A percentile compares a stretch with the other conserved stretches of the same genome.
These are phyloP conservation scores for Cucumis melo DNA, from an alignment of 306 rosid genomes.

Conservation along the genomic window DNA sequence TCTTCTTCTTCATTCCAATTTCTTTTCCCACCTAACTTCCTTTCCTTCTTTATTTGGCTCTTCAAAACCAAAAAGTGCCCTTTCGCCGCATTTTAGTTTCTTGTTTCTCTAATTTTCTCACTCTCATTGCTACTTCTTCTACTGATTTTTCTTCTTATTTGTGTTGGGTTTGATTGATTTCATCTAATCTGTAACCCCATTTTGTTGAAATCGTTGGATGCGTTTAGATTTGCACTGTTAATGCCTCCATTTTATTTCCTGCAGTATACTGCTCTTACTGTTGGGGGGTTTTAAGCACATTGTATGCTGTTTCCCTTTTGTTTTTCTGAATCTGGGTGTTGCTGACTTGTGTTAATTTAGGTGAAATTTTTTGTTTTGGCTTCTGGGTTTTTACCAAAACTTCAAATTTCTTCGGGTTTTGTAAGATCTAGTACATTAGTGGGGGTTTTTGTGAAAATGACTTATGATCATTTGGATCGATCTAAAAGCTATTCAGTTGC, in stretches of 20 bases:
- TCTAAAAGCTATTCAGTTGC: conserved; percentile 11
- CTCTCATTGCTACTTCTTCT: background rate
- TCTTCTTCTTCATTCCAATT: background rate
- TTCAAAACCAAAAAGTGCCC: background rate
- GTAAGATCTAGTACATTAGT: conserved; percentile 3
- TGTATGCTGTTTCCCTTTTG: background rate
- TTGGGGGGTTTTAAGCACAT: no score
- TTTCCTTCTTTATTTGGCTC: background rate
- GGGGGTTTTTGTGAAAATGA: conserved; percentile 14
- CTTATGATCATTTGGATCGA: conserved; percentile 17
- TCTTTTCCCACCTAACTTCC: background rate
- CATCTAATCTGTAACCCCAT: background rate
- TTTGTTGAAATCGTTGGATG: background rate
- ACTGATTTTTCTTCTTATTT: background rate
- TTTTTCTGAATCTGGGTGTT: conserved; percentile 7
- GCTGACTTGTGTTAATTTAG: background rate
- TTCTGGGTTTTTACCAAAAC: background rate
- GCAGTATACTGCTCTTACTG: background rate
- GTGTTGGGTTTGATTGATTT: background rate
- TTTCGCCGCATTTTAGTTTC: background rate
- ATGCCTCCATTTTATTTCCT: background rate
- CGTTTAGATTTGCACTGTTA: background rate
- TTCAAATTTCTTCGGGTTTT: background rate
- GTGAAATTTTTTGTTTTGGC: background rate
- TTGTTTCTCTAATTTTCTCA: background rate